Evolutionary conservation across 140 eudicot species (phyloP), one percentile per base, ranked within the genome.

Genomic region (Stevia rebaudiana): DNA sequence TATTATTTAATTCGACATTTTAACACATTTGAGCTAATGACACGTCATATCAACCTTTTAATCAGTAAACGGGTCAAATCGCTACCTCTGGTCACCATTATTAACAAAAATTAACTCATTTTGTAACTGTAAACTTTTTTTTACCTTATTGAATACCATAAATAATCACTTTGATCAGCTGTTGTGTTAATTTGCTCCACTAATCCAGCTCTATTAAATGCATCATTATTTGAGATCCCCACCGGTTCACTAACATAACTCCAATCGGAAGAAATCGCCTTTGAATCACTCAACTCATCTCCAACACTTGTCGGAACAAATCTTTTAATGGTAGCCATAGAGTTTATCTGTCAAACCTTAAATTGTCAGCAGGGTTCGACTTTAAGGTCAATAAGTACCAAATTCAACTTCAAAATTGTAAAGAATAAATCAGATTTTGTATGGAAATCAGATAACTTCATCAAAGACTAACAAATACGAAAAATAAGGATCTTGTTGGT

Each of bases 111-210:
- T 41, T 55, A 18, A 54, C 44, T 16, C 5, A 3, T 22, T 21
- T 6, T 35, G 1, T 6, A 63, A 46, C 17, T 1, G 17, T 7
- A 42, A 37, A 63, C n/a, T n/a, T 8, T 68, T 3, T 31, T 52
- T 30, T 83, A 92, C 99, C 99, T 88, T 59, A 79, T 11, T 13
- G 97, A 88, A 78, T 94, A 94, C 99, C 99, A 94, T 74, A 88
- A 62, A 61, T 88, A 88, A 58, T 94, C 99, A 47, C 97, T 94
- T 55, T 74, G 79, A 84, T 94, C 99, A 37, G 95, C 90, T 44
- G 99, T 94, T 1, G 99, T 88, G 75, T 86, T 94, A 67, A 94
- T 88, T 68, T 94, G 99, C 72, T 94, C 99, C 61, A 76, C 25
- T 39, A 94, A 74, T 23, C 97, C 95, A 4, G 37, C 43, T 76